Conservation (phyloP, 495 filamentous ascomycete genomes). For the Aspergillus coremiiformis region DNA sequence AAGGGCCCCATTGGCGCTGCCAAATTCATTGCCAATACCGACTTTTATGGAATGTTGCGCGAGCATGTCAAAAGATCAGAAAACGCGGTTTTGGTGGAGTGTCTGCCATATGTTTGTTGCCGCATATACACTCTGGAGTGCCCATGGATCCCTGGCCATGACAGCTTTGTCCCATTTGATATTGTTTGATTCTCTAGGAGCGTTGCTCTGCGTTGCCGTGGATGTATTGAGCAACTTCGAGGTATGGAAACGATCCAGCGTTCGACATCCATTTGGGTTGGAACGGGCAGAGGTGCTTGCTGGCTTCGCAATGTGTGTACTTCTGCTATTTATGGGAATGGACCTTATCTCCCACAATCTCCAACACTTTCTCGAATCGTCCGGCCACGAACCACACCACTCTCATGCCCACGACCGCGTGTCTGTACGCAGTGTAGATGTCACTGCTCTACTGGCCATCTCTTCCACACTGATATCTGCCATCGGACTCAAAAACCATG, state of each 20-base stretch:
- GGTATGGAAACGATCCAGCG: conserved; percentile 88
- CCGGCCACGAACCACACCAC: conserved; percentile 62
- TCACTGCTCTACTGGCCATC: conserved; percentile 82
- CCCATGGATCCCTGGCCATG: conserved; percentile 81
- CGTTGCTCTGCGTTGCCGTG: conserved; percentile 85
- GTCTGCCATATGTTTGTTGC: conserved; percentile 78
- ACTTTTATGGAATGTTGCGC: conserved; percentile 76
- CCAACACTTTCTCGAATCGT: conserved; percentile 72
- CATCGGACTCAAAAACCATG: conserved; percentile 82
- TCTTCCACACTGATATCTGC: conserved; percentile 79
- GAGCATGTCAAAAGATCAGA: conserved; percentile 84
- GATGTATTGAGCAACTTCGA: conserved; percentile 94
- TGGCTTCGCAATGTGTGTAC: conserved; percentile 94
- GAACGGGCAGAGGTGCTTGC: conserved; percentile 89
- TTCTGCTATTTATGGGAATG: conserved; percentile 92
- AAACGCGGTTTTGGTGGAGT: conserved; percentile 77
- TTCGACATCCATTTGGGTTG: conserved; percentile 89
- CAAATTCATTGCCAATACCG: conserved; percentile 90
- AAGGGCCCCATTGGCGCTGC: conserved; percentile 77
- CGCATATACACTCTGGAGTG: conserved; percentile 73
- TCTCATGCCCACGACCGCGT: conserved; percentile 60
- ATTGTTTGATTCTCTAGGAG: conserved; percentile 88
- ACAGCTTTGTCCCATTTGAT: conserved; percentile 89
- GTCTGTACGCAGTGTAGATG: conserved; percentile 65
- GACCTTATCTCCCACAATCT: conserved; percentile 89